These are phyloP conservation scores for Syzygium oleosum DNA, from an alignment of 345 rosid species.

Conservation along the genomic window DNA sequence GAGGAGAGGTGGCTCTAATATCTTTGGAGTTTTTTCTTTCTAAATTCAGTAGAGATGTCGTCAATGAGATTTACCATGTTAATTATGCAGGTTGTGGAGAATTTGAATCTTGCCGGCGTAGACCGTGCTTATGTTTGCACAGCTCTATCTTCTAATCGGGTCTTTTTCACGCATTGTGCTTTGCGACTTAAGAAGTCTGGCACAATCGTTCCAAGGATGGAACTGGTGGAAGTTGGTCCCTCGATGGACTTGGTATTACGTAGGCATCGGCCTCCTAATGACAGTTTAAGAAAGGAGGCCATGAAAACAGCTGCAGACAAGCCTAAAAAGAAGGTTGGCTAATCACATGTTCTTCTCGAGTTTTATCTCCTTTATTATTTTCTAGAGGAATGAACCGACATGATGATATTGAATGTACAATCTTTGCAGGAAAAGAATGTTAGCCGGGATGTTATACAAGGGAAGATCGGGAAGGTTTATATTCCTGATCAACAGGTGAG, in stretches of 20 bases:
- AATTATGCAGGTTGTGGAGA: conserved; percentile 69
- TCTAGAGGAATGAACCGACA: neutral
- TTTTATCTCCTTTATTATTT: neutral
- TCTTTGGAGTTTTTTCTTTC: neutral
- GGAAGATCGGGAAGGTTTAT: conserved; percentile 71
- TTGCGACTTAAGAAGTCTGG: conserved; percentile 85
- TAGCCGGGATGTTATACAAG: conserved; percentile 42
- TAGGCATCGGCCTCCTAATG: conserved; percentile 90
- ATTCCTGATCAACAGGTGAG: conserved; percentile 91
- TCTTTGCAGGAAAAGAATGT: conserved; percentile 64
- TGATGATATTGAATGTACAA: neutral
- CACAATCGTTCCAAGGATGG: conserved; percentile 77
- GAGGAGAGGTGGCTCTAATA: conserved; percentile 61
- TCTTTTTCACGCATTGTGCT: conserved; percentile 73
- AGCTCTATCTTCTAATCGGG: conserved; percentile 62
- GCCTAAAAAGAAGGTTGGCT: conserved; percentile 77
- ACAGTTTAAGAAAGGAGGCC: conserved; percentile 69
- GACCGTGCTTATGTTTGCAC: conserved; percentile 83
- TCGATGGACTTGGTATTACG: conserved; percentile 90
- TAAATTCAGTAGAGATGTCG: neutral
- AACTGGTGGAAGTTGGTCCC: conserved; percentile 90
- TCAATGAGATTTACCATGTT: neutral
- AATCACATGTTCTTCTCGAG: neutral
- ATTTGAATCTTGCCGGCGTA: conserved; percentile 72
- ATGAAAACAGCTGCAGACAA: conserved; percentile 64